A percentile compares a stretch with the other conserved stretches of the same genome.
phyloP scores from a whole-genome alignment of 2,329 filamentous ascomycete genomes.

The Gremmenia infestans region DNA sequence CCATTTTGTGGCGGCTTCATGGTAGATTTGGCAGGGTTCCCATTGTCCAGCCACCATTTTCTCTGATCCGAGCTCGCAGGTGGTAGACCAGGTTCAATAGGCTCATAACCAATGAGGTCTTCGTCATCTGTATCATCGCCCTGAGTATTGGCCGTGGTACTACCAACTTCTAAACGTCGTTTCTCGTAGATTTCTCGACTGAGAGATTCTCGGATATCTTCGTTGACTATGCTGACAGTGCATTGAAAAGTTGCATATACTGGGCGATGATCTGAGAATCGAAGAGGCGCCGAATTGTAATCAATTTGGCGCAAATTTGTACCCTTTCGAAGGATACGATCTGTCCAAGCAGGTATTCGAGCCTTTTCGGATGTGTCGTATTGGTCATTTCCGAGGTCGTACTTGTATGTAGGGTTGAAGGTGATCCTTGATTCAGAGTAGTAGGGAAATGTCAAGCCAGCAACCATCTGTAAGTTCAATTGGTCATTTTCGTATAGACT shows the following conservation, averaged over 20 bases:
- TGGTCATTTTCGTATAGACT: conserved; percentile 89
- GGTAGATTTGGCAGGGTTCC: conserved; percentile 68
- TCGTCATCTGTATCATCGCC: conserved; percentile 69
- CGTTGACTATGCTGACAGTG: conserved; percentile 74
- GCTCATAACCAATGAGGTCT: conserved; percentile 74
- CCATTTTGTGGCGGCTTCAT: conserved; percentile 60
- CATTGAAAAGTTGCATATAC: conserved; percentile 89
- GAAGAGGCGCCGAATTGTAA: conserved; percentile 77
- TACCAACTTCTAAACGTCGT: conserved; percentile 61
- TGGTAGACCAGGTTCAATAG: conserved; percentile 72
- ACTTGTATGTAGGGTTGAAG: conserved; percentile 95
- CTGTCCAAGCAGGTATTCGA: conserved; percentile 95
- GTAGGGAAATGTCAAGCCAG: conserved; percentile 80
- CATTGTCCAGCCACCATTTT: conserved; percentile 67
- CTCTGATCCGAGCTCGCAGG: conserved; percentile 63
- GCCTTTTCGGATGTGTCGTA: conserved; percentile 97
- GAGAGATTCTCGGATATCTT: conserved; percentile 65
- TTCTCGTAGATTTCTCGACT: conserved; percentile 69
- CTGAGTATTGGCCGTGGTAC: conserved; percentile 52
- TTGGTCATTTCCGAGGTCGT: conserved; percentile 77
- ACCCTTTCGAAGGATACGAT: conserved; percentile 85
- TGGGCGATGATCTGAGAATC: conserved; percentile 93
- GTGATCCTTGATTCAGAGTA: conserved; percentile 86
- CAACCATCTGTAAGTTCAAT: conserved; percentile 95
- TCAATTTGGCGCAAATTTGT: conserved; percentile 74